Evolutionary conservation across 176 grass and related monocot species (phyloP).

Genomic region (Saccharum spontaneum): DNA sequence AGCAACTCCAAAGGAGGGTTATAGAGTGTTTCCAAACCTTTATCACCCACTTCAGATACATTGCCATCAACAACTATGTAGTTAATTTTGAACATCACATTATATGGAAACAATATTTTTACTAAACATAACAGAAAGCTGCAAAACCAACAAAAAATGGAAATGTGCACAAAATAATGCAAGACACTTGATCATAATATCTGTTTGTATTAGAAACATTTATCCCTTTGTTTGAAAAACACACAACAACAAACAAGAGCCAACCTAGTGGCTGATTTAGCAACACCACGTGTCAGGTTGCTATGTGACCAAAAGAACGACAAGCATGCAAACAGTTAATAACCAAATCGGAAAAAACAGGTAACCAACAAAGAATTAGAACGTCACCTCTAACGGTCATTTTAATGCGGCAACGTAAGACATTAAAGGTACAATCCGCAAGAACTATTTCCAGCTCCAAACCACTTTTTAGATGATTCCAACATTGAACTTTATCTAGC

Average conservation of each 20-base stretch:
- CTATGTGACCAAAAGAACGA: neutral
- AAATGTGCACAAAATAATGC: neutral
- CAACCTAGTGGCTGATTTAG: neutral
- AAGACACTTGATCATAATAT: neutral
- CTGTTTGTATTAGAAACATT: neutral
- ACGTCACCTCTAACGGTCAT: neutral
- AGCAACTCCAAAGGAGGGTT: neutral
- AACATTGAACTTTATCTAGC: neutral
- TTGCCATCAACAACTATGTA: neutral
- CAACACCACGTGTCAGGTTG: neutral
- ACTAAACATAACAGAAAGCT: neutral
- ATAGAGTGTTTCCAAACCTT: neutral
- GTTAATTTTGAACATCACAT: neutral
- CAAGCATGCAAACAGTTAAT: neutral
- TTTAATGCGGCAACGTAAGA: neutral
- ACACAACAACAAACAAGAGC: neutral
- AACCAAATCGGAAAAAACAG: conserved; percentile 7
- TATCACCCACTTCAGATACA: neutral
- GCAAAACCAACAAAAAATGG: neutral
- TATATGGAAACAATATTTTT: neutral
- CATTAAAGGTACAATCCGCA: neutral
- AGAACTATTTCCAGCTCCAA: neutral
- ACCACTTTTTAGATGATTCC: neutral
- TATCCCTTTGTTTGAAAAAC: neutral
- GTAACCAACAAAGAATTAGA: neutral